phyloP scores from a whole-genome alignment of 1,284 basidiomycete species.

The Mixia osmundae region DNA sequence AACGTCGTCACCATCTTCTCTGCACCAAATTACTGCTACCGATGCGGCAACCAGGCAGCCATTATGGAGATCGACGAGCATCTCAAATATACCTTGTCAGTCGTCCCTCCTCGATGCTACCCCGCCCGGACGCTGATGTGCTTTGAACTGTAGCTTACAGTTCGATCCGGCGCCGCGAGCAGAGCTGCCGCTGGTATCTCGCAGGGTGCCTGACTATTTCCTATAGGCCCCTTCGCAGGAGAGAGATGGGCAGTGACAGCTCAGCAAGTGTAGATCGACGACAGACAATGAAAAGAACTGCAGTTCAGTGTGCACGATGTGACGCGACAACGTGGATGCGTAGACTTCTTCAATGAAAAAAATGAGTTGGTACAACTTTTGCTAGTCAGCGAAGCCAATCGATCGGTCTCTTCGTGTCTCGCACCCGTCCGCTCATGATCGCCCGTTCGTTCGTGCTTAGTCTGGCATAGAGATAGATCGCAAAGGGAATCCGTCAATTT shows the following conservation, averaged over 20 bases:
- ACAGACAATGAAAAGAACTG: too few species aligned
- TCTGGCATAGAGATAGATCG: too few species aligned
- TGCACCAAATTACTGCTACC: slow-evolving; percentile 86
- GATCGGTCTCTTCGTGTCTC: slow-evolving; percentile 1
- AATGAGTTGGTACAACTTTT: not conserved
- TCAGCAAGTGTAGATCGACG: slow-evolving; percentile 1
- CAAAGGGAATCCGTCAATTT: too few species aligned
- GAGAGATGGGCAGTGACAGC: not conserved
- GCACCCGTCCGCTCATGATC: too few species aligned
- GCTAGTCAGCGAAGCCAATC: not conserved
- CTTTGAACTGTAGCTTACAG: slow-evolving; percentile 46
- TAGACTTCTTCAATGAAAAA: not conserved
- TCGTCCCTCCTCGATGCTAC: not conserved
- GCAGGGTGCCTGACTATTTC: slow-evolving; percentile 68
- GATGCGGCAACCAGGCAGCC: slow-evolving; percentile 97
- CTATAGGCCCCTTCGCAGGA: not conserved
- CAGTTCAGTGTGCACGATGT: not conserved
- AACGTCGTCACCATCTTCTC: slow-evolving; percentile 99
- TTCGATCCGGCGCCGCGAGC: slow-evolving; percentile 97
- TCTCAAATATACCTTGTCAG: slow-evolving; percentile 32
- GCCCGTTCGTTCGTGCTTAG: too few species aligned
- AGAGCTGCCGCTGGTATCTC: slow-evolving; percentile 89
- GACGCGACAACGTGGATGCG: not conserved
- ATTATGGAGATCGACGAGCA: slow-evolving; percentile 99
- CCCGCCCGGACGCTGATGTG: not conserved